These are phyloP conservation scores for Clarireedia homoeocarpa DNA, from an alignment of 2,329 filamentous ascomycete species.

Conservation along the genomic window DNA sequence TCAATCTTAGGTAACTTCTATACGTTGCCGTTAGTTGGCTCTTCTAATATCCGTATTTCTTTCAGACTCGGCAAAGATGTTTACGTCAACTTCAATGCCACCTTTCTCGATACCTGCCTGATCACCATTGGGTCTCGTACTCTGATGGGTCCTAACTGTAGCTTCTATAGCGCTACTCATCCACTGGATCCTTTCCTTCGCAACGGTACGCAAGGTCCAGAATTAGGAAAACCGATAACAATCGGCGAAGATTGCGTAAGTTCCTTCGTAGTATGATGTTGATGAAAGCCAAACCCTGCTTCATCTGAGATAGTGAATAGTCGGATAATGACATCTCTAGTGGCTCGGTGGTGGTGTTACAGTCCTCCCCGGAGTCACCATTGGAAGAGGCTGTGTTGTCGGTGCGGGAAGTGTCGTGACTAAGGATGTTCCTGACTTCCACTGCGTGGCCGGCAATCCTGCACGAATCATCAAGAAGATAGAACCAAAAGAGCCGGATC, in stretches of 20 bases:
- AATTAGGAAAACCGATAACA: constrained; percentile 63
- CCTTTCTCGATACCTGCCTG: constrained; percentile 67
- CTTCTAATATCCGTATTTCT: constrained; percentile 3
- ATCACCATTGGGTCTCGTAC: constrained; percentile 72
- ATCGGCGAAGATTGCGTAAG: constrained; percentile 65
- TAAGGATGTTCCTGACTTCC: constrained; percentile 59
- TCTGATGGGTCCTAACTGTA: constrained; percentile 70
- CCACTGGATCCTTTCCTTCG: constrained; percentile 67
- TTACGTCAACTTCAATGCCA: constrained; percentile 69
- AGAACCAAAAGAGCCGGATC: constrained; percentile 29
- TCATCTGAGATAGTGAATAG: too few relatives aligned
- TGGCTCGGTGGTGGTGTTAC: constrained; percentile 68
- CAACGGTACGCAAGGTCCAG: constrained; percentile 68
- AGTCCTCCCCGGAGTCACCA: constrained; percentile 68
- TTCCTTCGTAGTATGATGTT: neutral
- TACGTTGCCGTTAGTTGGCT: neutral
- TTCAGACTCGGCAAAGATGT: constrained; percentile 56
- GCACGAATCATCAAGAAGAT: constrained; percentile 46
- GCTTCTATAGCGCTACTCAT: constrained; percentile 67
- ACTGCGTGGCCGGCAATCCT: constrained; percentile 59
- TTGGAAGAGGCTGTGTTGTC: constrained; percentile 65
- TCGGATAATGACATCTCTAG: neutral
- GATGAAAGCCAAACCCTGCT: too few relatives aligned
- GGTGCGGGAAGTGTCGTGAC: constrained; percentile 81
- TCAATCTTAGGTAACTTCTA: constrained; percentile 50